Evolutionary conservation across 257 asterid genomes (phyloP).

Genomic region (Solanum bulbocastanum): DNA sequence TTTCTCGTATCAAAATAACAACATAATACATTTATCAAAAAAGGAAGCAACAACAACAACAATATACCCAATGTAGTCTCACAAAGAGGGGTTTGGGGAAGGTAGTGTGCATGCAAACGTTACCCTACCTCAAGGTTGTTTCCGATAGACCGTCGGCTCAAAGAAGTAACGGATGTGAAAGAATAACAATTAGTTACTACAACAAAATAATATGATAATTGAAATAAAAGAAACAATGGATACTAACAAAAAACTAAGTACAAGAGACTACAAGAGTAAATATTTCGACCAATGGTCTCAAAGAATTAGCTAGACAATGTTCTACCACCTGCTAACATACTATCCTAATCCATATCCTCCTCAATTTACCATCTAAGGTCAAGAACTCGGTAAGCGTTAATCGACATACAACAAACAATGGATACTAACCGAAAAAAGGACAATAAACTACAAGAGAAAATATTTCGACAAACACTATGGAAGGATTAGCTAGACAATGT

Average conservation of each 20-base stretch:
- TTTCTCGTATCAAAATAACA: background rate
- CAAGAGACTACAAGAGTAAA: background rate
- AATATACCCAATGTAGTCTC: background rate
- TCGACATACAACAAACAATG: background rate
- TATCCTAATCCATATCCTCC: background rate
- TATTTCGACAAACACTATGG: background rate
- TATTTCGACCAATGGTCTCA: background rate
- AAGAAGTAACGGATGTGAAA: background rate
- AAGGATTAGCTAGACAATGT: background rate
- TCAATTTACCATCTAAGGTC: background rate
- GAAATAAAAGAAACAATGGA: background rate
- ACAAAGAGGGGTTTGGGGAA: background rate
- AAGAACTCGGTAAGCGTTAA: background rate
- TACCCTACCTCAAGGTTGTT: background rate
- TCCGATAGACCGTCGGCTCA: background rate
- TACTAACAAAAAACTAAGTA: background rate
- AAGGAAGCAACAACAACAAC: background rate
- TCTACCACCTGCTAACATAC: background rate
- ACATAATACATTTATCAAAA: background rate
- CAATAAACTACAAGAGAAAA: background rate
- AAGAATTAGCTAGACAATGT: background rate
- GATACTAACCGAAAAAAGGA: background rate
- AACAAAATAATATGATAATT: background rate
- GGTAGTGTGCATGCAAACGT: background rate
- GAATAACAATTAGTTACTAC: background rate